Conservation (phyloP, 2,329 filamentous ascomycete genomes). For the Cryphonectria carpinicola region DNA sequence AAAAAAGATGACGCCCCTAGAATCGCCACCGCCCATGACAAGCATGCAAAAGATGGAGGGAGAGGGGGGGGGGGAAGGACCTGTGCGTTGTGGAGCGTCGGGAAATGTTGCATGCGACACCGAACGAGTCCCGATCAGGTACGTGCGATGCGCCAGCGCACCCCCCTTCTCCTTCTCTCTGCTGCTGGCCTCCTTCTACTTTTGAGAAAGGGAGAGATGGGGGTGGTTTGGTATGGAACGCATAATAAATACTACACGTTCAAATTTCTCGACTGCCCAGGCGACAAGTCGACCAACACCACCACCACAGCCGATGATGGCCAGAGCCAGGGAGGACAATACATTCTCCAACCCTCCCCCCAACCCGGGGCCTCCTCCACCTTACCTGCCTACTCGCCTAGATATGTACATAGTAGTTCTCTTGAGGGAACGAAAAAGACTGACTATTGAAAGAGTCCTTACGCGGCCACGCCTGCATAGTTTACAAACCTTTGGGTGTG, state of each 20-base stretch:
- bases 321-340: background rate
- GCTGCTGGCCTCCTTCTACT: conserved; percentile 4
- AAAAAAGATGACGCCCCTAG: background rate
- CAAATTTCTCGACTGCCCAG: background rate
- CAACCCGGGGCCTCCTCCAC: no score
- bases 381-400: background rate
- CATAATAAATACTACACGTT: background rate
- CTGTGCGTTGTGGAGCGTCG: conserved; percentile 2
- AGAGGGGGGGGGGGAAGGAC: background rate
- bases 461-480: background rate
- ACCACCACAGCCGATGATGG: background rate
- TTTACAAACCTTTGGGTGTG: background rate
- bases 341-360: no score
- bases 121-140: conserved; percentile 7
- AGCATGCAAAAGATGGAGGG: background rate
- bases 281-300: background rate
- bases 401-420: background rate
- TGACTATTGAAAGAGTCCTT: background rate
- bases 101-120: conserved; percentile 7
- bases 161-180: background rate
- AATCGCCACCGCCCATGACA: background rate
- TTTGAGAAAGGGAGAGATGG: background rate
- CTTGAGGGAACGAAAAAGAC: background rate
- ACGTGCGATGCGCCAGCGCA: background rate
- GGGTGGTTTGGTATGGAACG: background rate